phyloP scores from a whole-genome alignment of 495 filamentous ascomycete species.

The Penicillium silybi region DNA sequence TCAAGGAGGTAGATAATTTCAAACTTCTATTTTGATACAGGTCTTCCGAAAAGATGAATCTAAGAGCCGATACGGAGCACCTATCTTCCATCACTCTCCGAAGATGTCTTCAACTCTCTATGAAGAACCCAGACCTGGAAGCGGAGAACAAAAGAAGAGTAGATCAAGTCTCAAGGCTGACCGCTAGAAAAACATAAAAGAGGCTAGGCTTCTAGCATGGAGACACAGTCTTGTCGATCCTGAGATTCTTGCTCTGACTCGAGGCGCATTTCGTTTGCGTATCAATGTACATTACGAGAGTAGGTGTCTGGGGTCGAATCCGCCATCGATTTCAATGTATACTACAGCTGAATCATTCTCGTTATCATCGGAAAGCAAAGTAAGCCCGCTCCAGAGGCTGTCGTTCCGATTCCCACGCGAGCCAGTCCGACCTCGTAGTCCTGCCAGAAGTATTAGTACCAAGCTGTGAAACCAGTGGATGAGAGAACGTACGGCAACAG shows the following conservation, averaged over 20 bases:
- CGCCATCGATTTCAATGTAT: background rate
- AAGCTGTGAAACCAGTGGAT: background rate
- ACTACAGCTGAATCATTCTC: background rate
- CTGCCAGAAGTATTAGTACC: slow-evolving; percentile 38
- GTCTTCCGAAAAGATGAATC: too few relatives aligned
- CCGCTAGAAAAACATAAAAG: background rate
- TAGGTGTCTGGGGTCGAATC: background rate
- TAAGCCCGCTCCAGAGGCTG: slow-evolving; percentile 68
- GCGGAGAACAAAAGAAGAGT: background rate
- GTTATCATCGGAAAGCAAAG: slow-evolving; percentile 41
- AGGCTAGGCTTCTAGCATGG: background rate
- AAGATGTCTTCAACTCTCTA: background rate
- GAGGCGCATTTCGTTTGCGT: background rate
- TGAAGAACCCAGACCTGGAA: background rate
- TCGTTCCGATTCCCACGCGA: slow-evolving; percentile 86
- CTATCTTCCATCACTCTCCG: too few relatives aligned
- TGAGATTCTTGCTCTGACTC: background rate
- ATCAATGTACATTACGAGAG: background rate
- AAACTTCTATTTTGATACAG: too few relatives aligned
- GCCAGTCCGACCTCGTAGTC: slow-evolving; percentile 91
- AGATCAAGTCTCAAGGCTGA: background rate
- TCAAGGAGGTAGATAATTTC: too few relatives aligned
- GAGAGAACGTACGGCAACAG: slow-evolving; percentile 71
- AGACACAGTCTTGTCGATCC: background rate
- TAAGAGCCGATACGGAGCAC: too few relatives aligned